These are phyloP conservation scores for Scopulariopsis brevicaulis DNA, from an alignment of 2,329 filamentous ascomycete genomes.

Conservation along the genomic window DNA sequence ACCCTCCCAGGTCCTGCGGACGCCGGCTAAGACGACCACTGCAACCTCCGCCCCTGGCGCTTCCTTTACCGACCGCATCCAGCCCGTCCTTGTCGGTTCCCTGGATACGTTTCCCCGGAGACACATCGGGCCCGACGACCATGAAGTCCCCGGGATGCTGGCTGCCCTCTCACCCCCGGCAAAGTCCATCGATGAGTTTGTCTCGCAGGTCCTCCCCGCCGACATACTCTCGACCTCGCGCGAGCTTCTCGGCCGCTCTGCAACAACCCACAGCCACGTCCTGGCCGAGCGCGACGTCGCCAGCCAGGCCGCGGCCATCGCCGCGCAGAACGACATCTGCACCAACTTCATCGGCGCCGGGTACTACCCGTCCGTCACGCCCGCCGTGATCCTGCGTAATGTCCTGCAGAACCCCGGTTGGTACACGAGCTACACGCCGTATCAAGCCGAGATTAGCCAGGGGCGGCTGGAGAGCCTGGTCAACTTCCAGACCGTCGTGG, in stretches of 20 bases:
- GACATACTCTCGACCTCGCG: constrained; percentile 46
- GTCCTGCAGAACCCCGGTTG: constrained; percentile 86
- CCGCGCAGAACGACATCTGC: constrained; percentile 24
- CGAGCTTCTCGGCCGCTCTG: constrained; percentile 45
- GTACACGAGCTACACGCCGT: constrained; percentile 98
- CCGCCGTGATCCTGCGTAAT: constrained; percentile 86
- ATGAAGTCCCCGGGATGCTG: constrained; percentile 67
- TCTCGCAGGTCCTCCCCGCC: constrained; percentile 70
- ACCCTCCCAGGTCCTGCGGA: background rate
- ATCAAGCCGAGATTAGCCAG: constrained; percentile 95
- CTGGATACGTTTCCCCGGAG: constrained; percentile 52
- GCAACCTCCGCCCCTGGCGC: background rate
- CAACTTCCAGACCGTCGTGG: constrained; percentile 91
- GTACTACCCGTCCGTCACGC: constrained; percentile 79
- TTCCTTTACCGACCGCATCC: background rate
- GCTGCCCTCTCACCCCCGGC: constrained; percentile 64
- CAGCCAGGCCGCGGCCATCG: constrained; percentile 21
- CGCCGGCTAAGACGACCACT: background rate
- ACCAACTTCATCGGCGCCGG: constrained; percentile 75
- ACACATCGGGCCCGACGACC: constrained; percentile 74
- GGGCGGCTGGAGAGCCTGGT: constrained; percentile 83
- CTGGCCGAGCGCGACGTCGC: constrained; percentile 51
- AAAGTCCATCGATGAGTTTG: constrained; percentile 67
- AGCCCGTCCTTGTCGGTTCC: constrained; percentile 6
- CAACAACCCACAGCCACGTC: constrained; percentile 36